These are phyloP conservation scores for Hibiscus tridactylites DNA, from an alignment of 345 rosid genomes.

Conservation along the genomic window DNA sequence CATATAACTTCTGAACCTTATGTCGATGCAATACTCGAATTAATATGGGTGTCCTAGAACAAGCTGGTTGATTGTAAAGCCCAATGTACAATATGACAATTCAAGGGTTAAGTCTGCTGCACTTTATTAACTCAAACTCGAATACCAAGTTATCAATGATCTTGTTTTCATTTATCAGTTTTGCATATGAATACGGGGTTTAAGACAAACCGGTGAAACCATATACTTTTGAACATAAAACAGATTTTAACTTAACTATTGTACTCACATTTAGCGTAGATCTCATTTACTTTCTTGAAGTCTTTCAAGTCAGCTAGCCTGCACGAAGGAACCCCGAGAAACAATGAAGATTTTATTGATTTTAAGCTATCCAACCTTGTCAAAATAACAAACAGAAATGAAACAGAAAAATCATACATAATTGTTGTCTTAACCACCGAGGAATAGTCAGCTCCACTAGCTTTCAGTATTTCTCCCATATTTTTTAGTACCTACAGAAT, in stretches of 20 bases:
- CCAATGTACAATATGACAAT: not conserved
- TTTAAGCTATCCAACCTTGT: not conserved
- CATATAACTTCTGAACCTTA: not conserved
- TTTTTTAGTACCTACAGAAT: conserved; percentile 1
- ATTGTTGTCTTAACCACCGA: conserved; percentile 12
- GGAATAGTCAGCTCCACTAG: conserved; percentile 10
- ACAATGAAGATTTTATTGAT: not conserved
- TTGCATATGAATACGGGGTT: not conserved
- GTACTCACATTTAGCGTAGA: conserved; percentile 14
- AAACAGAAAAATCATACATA: not conserved
- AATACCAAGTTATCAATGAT: not conserved
- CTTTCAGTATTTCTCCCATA: conserved; percentile 11
- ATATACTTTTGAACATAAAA: not conserved
- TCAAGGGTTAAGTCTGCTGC: not conserved
- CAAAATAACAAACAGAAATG: not conserved
- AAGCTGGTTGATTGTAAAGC: not conserved
- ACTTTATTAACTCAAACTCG: not conserved
- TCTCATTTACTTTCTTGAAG: conserved; percentile 94
- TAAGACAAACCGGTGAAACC: not conserved
- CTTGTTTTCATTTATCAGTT: not conserved
- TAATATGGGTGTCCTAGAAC: not conserved
- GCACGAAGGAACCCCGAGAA: conserved; percentile 9
- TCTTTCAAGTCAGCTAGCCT: conserved; percentile 94
- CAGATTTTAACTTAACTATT: not conserved
- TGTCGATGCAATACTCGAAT: not conserved